Evolutionary conservation across 164 flowering plant species (phyloP).

Genomic region (Vitis rotundifolia): DNA sequence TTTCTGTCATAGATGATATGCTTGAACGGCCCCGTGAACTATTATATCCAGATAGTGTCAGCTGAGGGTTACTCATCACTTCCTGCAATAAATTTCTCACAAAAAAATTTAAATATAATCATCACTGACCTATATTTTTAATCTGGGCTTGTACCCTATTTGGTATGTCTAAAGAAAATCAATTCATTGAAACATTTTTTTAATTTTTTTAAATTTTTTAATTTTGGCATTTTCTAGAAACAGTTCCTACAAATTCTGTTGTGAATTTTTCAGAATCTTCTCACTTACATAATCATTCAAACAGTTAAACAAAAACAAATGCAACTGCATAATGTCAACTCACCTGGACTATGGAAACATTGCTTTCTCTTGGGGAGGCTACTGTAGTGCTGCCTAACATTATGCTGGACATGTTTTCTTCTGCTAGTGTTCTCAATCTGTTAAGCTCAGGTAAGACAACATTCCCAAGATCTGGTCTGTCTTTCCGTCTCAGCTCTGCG

Average conservation of each 20-base stretch:
- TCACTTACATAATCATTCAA: neutral
- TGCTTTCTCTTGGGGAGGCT: conserved; percentile 8
- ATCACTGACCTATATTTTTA: too few species aligned
- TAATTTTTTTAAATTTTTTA: too few species aligned
- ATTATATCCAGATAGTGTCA: conserved; percentile 21
- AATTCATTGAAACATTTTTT: neutral
- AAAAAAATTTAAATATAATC: too few species aligned
- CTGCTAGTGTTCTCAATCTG: conserved; percentile 51
- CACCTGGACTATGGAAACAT: conserved; percentile 12
- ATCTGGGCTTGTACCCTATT: neutral
- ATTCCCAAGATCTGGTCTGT: conserved; percentile 61
- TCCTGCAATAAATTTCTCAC: conserved; percentile 21
- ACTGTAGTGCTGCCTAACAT: conserved; percentile 1
- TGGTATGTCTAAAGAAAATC: neutral
- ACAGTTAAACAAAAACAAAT: neutral
- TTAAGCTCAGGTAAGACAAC: conserved; percentile 60
- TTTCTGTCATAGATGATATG: conserved; percentile 20
- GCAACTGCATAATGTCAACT: conserved; percentile 1
- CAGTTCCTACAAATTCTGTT: too few species aligned
- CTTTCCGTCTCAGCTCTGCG: conserved; percentile 61
- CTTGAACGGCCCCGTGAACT: conserved; percentile 35
- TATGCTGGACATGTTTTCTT: conserved; percentile 38
- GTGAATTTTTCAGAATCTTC: too few species aligned
- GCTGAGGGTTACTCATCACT: conserved; percentile 24
- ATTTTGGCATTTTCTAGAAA: too few species aligned